Percentiles rank a stretch among this genome's conserved stretches.
Conservation (phyloP, 768 basidiomycete genomes). For the Tremella yokohamensis region DNA sequence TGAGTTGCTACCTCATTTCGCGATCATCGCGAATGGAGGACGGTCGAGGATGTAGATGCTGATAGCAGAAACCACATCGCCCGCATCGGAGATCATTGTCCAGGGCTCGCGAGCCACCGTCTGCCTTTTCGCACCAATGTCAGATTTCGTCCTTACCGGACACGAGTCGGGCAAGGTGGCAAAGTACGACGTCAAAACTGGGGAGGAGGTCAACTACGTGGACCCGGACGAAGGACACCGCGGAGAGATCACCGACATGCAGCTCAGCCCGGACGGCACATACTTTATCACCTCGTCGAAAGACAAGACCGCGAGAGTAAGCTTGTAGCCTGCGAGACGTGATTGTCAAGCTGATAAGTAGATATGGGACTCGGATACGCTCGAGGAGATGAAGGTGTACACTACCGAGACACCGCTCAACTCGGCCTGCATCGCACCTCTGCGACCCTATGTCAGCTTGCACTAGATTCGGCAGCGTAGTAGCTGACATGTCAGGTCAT, state of each 20-base stretch:
- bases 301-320: conserved; percentile 89
- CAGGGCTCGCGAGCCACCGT: conserved; percentile 95
- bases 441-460: conserved; percentile 69
- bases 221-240: conserved; percentile 70
- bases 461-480: background rate
- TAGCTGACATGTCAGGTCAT: conserved; percentile 60
- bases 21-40: background rate
- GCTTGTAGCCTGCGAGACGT: conserved; percentile 42
- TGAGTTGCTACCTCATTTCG: conserved; percentile 54
- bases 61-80: conserved; percentile 64
- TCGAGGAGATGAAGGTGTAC: conserved; percentile 89
- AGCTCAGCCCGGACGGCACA: conserved; percentile 79
- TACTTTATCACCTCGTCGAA: conserved; percentile 96
- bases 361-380: conserved; percentile 62
- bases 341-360: conserved; percentile 6
- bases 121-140: conserved; percentile 78
- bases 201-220: conserved; percentile 70
- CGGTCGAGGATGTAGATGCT: background rate
- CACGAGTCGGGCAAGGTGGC: conserved; percentile 96
- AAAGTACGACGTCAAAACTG: conserved; percentile 80
- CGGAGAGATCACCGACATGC: conserved; percentile 74
- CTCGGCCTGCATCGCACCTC: conserved; percentile 80
- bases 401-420: conserved; percentile 92
- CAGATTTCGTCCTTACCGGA: conserved; percentile 79
- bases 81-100: conserved; percentile 73